A percentile compares a stretch with the other conserved stretches of the same genome.
These are phyloP conservation scores for Dillenia turbinata DNA, from an alignment of 164 flowering plant species.

Conservation along the genomic window DNA sequence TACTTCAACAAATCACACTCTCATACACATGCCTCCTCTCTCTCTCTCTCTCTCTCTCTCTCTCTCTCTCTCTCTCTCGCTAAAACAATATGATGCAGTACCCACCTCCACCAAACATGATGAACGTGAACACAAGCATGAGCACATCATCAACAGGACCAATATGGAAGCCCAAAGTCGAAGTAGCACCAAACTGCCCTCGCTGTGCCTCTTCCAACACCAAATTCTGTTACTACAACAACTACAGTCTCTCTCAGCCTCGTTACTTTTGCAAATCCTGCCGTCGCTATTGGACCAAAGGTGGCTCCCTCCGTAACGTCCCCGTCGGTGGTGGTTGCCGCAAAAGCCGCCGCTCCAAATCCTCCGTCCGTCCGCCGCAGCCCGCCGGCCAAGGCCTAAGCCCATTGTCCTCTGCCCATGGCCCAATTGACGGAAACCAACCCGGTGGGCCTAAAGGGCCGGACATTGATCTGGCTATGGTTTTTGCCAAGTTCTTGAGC, in stretches of 20 bases:
- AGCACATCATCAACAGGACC: too few relatives aligned
- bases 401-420: not conserved
- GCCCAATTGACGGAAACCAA: not conserved
- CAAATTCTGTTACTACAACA: slow-evolving; percentile 69
- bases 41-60: not conserved
- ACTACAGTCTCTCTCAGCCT: slow-evolving; percentile 80
- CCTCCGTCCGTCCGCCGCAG: not conserved
- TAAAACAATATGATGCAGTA: slow-evolving; percentile 13
- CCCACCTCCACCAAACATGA: slow-evolving; percentile 8
- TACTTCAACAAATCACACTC: not conserved
- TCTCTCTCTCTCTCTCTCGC: not conserved
- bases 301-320: slow-evolving; percentile 68
- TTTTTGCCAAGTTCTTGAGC: slow-evolving; percentile 55
- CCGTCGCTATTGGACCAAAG: slow-evolving; percentile 77
- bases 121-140: slow-evolving; percentile 13
- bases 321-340: slow-evolving; percentile 83
- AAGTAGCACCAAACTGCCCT: slow-evolving; percentile 48
- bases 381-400: not conserved
- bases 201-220: slow-evolving; percentile 62
- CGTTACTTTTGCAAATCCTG: slow-evolving; percentile 72
- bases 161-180: slow-evolving; percentile 21
- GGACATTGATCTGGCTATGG: slow-evolving; percentile 49
- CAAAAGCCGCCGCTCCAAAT: slow-evolving; percentile 42
- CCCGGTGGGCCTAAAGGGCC: slow-evolving; percentile 6
- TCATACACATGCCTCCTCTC: not conserved